These are phyloP conservation scores for Amphibolis antarctica DNA, from an alignment of 106 monocot species.

Conservation along the genomic window DNA sequence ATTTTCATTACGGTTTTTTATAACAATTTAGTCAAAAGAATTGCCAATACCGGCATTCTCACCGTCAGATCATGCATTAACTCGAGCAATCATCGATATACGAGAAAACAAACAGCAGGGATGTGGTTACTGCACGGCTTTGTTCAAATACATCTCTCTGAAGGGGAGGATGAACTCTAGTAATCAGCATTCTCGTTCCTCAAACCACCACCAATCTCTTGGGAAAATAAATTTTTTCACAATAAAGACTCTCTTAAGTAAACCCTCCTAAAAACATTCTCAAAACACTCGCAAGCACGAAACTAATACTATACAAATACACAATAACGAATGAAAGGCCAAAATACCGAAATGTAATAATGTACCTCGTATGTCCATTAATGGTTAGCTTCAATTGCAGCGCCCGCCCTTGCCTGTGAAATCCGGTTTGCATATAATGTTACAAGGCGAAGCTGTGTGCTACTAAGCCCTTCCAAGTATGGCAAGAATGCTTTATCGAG, in stretches of 20 bases:
- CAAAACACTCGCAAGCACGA: neutral
- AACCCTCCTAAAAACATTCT: constrained; percentile 1
- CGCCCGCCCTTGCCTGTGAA: constrained; percentile 77
- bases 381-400: constrained; percentile 42
- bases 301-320: constrained; percentile 28
- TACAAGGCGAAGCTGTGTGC: constrained; percentile 83
- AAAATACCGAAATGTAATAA: neutral
- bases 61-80: too few relatives aligned
- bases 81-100: too few relatives aligned
- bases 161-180: too few relatives aligned
- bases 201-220: too few relatives aligned
- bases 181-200: too few relatives aligned
- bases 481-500: constrained; percentile 86
- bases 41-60: too few relatives aligned
- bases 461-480: constrained; percentile 85
- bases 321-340: constrained; percentile 14
- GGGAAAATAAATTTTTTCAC: too few relatives aligned
- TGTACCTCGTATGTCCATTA: constrained; percentile 8
- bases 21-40: too few relatives aligned
- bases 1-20: too few relatives aligned
- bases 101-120: too few relatives aligned
- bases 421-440: constrained; percentile 93
- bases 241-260: neutral
- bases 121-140: too few relatives aligned
- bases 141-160: too few relatives aligned